phyloP scores from a whole-genome alignment of 2,329 filamentous ascomycete genomes.

The Pseudogymnoascus destructans region DNA sequence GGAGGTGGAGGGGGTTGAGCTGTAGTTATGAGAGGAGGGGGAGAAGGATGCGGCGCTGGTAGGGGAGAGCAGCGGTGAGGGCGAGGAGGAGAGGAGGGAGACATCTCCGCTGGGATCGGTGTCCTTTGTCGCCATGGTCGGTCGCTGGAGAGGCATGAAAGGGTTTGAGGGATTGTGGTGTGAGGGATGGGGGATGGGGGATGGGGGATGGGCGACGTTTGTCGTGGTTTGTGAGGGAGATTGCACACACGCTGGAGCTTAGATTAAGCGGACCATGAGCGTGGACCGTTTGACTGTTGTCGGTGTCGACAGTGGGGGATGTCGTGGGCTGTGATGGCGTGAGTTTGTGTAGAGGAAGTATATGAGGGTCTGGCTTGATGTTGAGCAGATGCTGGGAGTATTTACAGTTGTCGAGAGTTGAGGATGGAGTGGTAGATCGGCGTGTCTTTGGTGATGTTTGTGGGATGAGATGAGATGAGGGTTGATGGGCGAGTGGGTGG shows the following conservation, averaged over 20 bases:
- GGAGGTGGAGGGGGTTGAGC: slow-evolving; percentile 50
- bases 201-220: background rate
- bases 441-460: background rate
- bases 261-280: background rate
- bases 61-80: background rate
- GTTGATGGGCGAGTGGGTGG: background rate
- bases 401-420: background rate
- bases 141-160: background rate
- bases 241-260: background rate
- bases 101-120: background rate
- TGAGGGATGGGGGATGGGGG: background rate
- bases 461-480: background rate
- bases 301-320: background rate
- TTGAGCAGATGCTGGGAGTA: background rate
- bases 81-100: background rate
- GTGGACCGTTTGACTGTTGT: background rate
- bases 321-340: background rate
- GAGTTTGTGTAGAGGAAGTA: background rate
- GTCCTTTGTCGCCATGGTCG: background rate
- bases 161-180: background rate
- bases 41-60: slow-evolving; percentile 39
- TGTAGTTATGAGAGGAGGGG: slow-evolving; percentile 50
- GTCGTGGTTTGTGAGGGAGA: background rate
- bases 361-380: background rate
- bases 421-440: background rate